These are phyloP conservation scores for Oxytropis ochrocephala DNA, from an alignment of 306 rosid species.

Conservation along the genomic window DNA sequence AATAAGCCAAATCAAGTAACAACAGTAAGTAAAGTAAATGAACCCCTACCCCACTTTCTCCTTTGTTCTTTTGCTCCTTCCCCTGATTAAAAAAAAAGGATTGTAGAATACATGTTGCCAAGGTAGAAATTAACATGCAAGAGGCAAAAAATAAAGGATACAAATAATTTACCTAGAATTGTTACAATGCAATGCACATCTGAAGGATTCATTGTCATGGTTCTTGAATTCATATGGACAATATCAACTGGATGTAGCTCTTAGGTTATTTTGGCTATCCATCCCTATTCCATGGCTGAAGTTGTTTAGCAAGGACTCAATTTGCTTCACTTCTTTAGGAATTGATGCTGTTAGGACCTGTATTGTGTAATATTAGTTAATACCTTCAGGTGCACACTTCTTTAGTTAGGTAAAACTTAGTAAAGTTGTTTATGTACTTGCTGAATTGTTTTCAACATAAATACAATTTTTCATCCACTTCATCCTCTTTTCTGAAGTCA, in stretches of 20 bases:
- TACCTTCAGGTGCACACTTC: not conserved
- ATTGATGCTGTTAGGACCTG: conserved; percentile 73
- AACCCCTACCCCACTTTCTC: not conserved
- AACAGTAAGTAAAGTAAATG: not conserved
- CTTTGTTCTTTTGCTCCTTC: not conserved
- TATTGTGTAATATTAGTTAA: conserved; percentile 8
- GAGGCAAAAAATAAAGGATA: not conserved
- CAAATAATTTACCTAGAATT: not conserved
- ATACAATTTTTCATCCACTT: not conserved
- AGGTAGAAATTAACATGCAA: not conserved
- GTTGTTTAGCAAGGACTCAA: conserved; percentile 75
- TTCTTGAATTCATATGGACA: conserved; percentile 5
- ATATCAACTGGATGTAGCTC: conserved; percentile 31
- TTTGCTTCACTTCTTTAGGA: conserved; percentile 82
- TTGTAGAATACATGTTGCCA: not conserved
- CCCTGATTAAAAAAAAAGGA: not conserved
- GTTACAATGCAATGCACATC: not conserved
- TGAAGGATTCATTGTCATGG: not conserved
- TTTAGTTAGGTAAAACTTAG: not conserved
- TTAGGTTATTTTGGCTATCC: conserved; percentile 31
- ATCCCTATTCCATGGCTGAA: conserved; percentile 41
- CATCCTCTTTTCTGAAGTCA: not conserved
- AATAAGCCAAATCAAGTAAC: not conserved
- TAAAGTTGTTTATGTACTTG: not conserved
- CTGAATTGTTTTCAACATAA: not conserved